Percentiles rank a stretch among this genome's conserved stretches.
phyloP scores from a whole-genome alignment of 306 rosid genomes.

The Casuarina equisetifolia region DNA sequence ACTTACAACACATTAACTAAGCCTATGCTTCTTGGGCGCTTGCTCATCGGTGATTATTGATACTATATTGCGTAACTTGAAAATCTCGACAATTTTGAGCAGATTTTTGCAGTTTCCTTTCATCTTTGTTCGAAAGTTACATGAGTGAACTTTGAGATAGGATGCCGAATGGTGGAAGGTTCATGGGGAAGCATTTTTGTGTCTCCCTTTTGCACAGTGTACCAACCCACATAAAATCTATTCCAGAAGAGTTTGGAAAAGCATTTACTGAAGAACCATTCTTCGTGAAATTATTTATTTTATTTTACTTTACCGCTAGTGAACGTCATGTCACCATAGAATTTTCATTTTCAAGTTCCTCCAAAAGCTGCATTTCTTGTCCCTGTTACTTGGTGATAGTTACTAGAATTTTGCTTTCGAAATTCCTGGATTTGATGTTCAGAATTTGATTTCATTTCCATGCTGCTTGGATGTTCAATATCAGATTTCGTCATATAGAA shows the following conservation, averaged over 20 bases:
- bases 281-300: neutral
- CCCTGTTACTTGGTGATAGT: neutral
- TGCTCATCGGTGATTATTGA: conserved; percentile 4
- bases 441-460: neutral
- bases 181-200: neutral
- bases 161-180: neutral
- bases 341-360: neutral
- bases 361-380: neutral
- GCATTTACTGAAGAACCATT: neutral
- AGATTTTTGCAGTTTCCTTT: neutral
- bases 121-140: neutral
- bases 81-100: neutral
- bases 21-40: neutral
- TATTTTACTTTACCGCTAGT: neutral
- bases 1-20: conserved; percentile 7
- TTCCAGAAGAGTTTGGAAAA: neutral
- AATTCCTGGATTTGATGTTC: neutral
- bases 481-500: neutral
- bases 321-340: neutral
- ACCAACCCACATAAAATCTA: neutral
- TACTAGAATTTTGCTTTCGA: neutral
- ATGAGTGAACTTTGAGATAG: neutral
- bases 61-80: conserved; percentile 1
- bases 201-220: neutral
- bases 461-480: neutral